Percentiles rank a stretch among this genome's conserved stretches.
Conservation (phyloP, 768 basidiomycete genomes). For the Calvatia gigantea region DNA sequence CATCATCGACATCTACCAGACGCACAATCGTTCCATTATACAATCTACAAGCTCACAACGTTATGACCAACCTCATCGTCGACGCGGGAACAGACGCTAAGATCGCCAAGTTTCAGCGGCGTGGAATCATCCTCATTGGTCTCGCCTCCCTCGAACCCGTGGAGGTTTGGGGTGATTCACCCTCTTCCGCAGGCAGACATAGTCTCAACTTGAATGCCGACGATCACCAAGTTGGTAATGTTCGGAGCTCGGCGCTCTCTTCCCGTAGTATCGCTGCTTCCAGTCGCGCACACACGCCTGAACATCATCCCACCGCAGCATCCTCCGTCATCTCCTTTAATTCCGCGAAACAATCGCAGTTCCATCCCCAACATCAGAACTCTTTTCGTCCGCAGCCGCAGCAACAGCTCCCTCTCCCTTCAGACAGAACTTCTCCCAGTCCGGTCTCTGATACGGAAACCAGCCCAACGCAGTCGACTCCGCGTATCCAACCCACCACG, state of each 20-base stretch:
- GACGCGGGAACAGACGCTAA: constrained; percentile 89
- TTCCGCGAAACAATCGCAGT: constrained; percentile 3
- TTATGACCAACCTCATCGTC: constrained; percentile 80
- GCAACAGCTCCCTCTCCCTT: constrained; percentile 6
- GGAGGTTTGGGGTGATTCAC: constrained; percentile 58
- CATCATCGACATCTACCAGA: constrained; percentile 28
- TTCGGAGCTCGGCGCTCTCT: constrained; percentile 3
- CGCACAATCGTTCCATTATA: constrained; percentile 83
- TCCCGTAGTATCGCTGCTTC: neutral
- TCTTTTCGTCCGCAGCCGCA: constrained; percentile 14
- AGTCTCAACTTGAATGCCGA: constrained; percentile 2
- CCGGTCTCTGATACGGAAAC: neutral
- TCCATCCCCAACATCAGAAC: constrained; percentile 14
- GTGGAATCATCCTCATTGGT: constrained; percentile 75
- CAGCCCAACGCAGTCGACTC: constrained; percentile 18
- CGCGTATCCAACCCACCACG: constrained; percentile 21
- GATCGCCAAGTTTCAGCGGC: constrained; percentile 71
- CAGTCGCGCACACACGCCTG: constrained; percentile 5
- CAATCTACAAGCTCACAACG: constrained; percentile 85
- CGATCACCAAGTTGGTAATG: neutral
- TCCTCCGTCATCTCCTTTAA: constrained; percentile 27
- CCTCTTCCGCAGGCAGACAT: constrained; percentile 3
- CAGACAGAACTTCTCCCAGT: too few species aligned
- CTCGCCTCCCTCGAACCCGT: constrained; percentile 78
- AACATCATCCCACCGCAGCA: constrained; percentile 11